Conservation (phyloP, 805 yeast species). For the Lachancea lanzarotensis region DNA sequence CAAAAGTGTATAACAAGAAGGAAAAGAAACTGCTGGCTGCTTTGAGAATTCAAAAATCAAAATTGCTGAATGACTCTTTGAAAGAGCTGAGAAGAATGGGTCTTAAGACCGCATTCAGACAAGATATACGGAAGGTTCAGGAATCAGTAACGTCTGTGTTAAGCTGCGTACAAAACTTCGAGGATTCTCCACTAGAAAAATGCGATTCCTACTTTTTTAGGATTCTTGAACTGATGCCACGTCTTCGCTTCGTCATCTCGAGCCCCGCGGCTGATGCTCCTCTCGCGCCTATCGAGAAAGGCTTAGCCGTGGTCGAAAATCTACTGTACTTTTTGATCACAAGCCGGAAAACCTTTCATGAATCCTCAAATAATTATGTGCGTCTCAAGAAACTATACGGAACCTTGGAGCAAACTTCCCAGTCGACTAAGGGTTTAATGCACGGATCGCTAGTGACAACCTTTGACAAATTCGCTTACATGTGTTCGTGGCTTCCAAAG, state of each 20-base stretch:
- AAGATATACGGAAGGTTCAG: conserved; percentile 59
- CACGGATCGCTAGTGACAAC: conserved; percentile 9
- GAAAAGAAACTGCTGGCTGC: conserved; percentile 64
- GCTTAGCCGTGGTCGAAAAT: conserved; percentile 71
- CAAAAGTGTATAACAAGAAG: conserved; percentile 60
- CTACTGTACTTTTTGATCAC: conserved; percentile 52
- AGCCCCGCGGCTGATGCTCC: conserved; percentile 70
- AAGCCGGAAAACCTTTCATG: conserved; percentile 42
- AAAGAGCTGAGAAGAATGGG: conserved; percentile 75
- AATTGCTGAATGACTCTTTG: conserved; percentile 67
- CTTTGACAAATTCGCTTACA: conserved; percentile 10
- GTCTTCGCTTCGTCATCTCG: conserved; percentile 59
- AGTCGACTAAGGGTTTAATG: conserved; percentile 17
- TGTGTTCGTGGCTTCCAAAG: conserved; percentile 32
- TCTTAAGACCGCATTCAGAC: conserved; percentile 54
- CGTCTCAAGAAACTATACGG: conserved; percentile 17
- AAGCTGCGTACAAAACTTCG: conserved; percentile 45
- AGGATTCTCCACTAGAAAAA: conserved; percentile 34
- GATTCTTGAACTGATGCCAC: conserved; percentile 71
- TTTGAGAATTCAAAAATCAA: conserved; percentile 74
- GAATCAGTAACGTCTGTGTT: conserved; percentile 57
- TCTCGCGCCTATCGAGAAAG: conserved; percentile 58
- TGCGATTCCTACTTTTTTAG: conserved; percentile 57
- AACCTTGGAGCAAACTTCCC: conserved; percentile 19
- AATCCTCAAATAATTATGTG: conserved; percentile 19